Base-by-base conservation (phyloP, 1,139 yeast genomes). In the Zygosaccharomyces pseudobailii region DNA sequence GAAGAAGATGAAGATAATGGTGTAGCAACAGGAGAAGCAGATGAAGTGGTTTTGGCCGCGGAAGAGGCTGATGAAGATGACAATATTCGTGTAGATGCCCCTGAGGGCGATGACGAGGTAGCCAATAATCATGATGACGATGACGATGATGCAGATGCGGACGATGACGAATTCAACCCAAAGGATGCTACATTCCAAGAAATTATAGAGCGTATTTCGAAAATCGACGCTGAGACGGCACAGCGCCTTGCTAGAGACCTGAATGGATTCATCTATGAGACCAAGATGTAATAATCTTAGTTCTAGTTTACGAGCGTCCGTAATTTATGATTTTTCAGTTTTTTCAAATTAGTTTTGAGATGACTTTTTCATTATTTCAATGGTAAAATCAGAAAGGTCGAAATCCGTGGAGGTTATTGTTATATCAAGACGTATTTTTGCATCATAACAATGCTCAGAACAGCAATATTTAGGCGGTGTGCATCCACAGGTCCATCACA, bases 251-350 rank as follows among this genome's bases (percentile, higher is more conserved):
- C 60, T 10, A 57, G 61, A 5, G 43, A 54, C 3, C 62, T 82
- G 31, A 69, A 74, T 4, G 81, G 80, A 0, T 49, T 63, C 33
- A 23, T 65, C 71, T 50, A 69, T 75, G 53, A 79, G 71, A 58
- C 82, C 72, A 59, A 80, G 72, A 43, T 58, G 35, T 54, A 38
- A 48, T 30, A 10, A n/a, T n/a, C 20, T 37, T 37, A 13, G 17
- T 13, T 13, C 2, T 13, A 13, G 17, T 13, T 13, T 13, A 13
- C 17, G 17, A 13, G 13, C 3, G 6, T 20, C 23, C 43, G 43
- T 40, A 30, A 10, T 5, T 40, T 21, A 20, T 38, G 41, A 38
- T 20, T 38, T n/a, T 25, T 13, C 5, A 23, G 21, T 25, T 38
- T 27, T 23, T n/a, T 13, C 23, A 38, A 5, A 19, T 10, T 17